These are phyloP conservation scores for Fusarium penzigii DNA, from an alignment of 2,329 filamentous ascomycete genomes.

Conservation along the genomic window DNA sequence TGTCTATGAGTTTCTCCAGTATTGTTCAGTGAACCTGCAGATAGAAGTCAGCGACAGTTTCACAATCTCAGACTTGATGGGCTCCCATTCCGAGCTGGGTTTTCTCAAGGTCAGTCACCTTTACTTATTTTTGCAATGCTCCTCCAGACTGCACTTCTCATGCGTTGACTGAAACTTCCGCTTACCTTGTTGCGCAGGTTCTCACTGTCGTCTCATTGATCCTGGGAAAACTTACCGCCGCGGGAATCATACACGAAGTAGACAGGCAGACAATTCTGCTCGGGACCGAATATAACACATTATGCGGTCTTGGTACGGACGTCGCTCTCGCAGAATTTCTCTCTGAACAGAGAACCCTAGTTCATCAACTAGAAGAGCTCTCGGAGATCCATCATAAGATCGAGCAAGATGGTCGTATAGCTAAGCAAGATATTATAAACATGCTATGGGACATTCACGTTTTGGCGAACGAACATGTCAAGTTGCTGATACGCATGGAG, in stretches of 20 bases:
- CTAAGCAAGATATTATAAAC: background rate
- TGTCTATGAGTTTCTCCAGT: background rate
- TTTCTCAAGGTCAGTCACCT: background rate
- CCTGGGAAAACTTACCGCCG: background rate
- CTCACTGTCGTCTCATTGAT: background rate
- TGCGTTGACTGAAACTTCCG: no score
- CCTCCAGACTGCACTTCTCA: background rate
- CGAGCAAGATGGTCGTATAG: background rate
- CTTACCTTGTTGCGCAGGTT: background rate
- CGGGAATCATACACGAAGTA: background rate
- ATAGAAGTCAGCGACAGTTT: background rate
- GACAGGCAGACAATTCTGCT: background rate
- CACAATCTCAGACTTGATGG: background rate
- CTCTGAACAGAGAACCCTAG: background rate
- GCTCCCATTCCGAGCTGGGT: background rate
- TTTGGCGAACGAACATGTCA: background rate
- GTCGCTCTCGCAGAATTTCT: background rate
- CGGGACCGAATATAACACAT: background rate
- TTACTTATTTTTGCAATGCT: background rate
- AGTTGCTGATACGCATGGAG: no score
- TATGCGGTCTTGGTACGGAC: background rate
- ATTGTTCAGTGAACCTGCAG: background rate
- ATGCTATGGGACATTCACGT: background rate
- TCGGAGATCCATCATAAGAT: background rate
- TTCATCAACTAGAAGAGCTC: background rate